These are phyloP conservation scores for Cafeteria roenbergensis DNA, from an alignment of 108 stramenopile species.

Conservation along the genomic window DNA sequence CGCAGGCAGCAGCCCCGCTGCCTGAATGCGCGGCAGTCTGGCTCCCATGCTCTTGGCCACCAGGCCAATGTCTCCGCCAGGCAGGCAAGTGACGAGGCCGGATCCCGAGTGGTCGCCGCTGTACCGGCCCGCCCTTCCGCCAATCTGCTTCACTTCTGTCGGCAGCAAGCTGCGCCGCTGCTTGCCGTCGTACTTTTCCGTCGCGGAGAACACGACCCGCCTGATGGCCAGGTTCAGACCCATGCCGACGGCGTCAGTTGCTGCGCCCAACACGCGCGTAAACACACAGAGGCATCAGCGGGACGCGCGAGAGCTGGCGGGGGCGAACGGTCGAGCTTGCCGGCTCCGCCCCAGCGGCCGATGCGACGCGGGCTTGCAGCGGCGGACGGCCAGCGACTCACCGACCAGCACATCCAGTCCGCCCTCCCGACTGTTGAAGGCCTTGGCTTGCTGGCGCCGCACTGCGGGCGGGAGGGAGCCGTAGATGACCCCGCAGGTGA, in stretches of 20 bases:
- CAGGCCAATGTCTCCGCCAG: neutral
- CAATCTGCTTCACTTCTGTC: constrained; percentile 60
- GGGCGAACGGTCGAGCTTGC: no score
- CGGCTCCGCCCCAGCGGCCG: no score
- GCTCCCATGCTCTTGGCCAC: neutral
- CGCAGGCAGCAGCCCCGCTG: neutral
- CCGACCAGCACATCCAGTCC: constrained; percentile 74
- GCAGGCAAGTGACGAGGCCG: neutral
- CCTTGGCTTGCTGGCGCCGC: constrained; percentile 62
- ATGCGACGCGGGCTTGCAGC: no score
- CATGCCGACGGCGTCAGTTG: constrained; percentile 92
- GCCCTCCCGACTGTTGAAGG: constrained; percentile 68
- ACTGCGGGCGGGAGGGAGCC: constrained; percentile 78
- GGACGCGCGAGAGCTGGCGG: no score
- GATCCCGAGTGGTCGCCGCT: neutral
- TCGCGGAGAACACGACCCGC: constrained; percentile 62
- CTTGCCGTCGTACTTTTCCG: constrained; percentile 48
- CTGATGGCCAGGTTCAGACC: constrained; percentile 80
- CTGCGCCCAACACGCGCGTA: no score
- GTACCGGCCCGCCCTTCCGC: constrained; percentile 70
- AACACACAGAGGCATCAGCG: no score
- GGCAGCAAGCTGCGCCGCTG: constrained; percentile 7
- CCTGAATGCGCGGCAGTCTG: neutral
- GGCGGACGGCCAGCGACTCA: no score
- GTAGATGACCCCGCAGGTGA: constrained; percentile 82